A percentile compares a stretch with the other conserved stretches of the same genome.
Evolutionary conservation across 331 rosid genomes (phyloP).

Genomic region (Acacia concinna): DNA sequence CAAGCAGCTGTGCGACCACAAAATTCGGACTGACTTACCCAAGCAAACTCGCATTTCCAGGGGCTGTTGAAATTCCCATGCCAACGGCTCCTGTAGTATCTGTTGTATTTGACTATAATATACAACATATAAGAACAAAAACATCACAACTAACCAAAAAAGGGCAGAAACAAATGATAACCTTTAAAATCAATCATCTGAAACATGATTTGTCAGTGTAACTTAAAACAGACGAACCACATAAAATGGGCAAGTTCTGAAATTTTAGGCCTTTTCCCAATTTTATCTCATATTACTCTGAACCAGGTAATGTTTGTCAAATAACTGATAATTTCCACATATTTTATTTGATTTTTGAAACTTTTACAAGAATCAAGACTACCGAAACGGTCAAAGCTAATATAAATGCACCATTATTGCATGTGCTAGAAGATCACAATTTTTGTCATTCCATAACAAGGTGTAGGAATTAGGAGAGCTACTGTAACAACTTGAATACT

Average conservation of each 20-base stretch:
- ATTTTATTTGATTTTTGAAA: conserved; percentile 7
- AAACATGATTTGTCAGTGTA: conserved; percentile 3
- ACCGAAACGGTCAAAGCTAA: background rate
- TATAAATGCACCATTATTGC: background rate
- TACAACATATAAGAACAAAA: conserved; percentile 31
- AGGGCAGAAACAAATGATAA: background rate
- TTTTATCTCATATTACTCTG: conserved; percentile 6
- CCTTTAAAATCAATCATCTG: background rate
- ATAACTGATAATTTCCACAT: conserved; percentile 12
- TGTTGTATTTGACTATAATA: conserved; percentile 60
- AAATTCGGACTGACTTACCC: conserved; percentile 63
- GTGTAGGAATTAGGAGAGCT: conserved; percentile 14
- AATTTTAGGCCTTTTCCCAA: background rate
- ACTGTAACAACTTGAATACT: conserved; percentile 6
- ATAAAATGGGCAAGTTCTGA: background rate
- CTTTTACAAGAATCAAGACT: background rate
- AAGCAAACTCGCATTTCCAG: conserved; percentile 89
- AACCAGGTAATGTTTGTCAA: conserved; percentile 12
- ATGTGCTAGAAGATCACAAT: conserved; percentile 7
- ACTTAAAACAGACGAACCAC: background rate
- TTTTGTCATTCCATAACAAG: conserved; percentile 17
- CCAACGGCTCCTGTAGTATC: conserved; percentile 53
- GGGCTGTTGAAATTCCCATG: conserved; percentile 56
- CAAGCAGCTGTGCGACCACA: background rate
- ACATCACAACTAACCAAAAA: conserved; percentile 23